These are phyloP conservation scores for Passalora sequoiae DNA, from an alignment of 2,329 filamentous ascomycete species.

Conservation along the genomic window DNA sequence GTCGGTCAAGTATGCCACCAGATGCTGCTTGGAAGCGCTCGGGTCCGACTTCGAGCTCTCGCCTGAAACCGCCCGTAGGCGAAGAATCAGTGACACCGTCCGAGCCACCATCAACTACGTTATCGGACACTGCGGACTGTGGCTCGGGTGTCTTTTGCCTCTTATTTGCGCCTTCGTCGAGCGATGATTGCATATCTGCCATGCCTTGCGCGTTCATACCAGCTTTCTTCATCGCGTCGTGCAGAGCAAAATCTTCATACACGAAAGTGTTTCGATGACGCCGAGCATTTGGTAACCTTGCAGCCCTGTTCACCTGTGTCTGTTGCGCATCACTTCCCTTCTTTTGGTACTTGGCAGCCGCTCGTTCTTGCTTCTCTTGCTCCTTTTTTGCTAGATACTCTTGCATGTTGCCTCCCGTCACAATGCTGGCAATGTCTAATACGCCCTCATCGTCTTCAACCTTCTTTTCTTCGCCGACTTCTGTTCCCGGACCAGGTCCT, in stretches of 20 bases:
- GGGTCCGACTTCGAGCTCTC: slow-evolving; percentile 70
- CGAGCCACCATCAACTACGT: slow-evolving; percentile 30
- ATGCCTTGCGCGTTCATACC: slow-evolving; percentile 44
- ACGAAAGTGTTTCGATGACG: slow-evolving; percentile 64
- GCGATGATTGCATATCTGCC: slow-evolving; percentile 49
- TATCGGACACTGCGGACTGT: slow-evolving; percentile 31
- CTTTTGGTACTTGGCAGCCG: slow-evolving; percentile 50
- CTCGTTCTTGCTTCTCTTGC: slow-evolving; percentile 67
- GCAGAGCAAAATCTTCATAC: slow-evolving; percentile 61
- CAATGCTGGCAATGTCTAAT: slow-evolving; percentile 77
- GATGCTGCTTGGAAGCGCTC: slow-evolving; percentile 64
- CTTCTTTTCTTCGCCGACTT: slow-evolving; percentile 49
- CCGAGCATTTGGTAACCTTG: slow-evolving; percentile 66
- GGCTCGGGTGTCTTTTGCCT: slow-evolving; percentile 37
- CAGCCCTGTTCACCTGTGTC: slow-evolving; percentile 48
- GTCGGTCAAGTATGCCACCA: slow-evolving; percentile 70
- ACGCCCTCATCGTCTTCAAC: slow-evolving; percentile 65
- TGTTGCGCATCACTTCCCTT: slow-evolving; percentile 51
- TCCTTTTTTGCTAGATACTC: slow-evolving; percentile 81
- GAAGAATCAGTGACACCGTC: slow-evolving; percentile 22
- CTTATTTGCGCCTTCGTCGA: slow-evolving; percentile 44
- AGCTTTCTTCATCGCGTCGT: slow-evolving; percentile 51
- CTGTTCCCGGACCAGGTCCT: slow-evolving; percentile 51
- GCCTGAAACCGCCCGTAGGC: slow-evolving; percentile 35
- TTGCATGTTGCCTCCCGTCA: slow-evolving; percentile 67